phyloP scores from a whole-genome alignment of 495 filamentous ascomycete species.

The Barbatosphaeria neglecta region DNA sequence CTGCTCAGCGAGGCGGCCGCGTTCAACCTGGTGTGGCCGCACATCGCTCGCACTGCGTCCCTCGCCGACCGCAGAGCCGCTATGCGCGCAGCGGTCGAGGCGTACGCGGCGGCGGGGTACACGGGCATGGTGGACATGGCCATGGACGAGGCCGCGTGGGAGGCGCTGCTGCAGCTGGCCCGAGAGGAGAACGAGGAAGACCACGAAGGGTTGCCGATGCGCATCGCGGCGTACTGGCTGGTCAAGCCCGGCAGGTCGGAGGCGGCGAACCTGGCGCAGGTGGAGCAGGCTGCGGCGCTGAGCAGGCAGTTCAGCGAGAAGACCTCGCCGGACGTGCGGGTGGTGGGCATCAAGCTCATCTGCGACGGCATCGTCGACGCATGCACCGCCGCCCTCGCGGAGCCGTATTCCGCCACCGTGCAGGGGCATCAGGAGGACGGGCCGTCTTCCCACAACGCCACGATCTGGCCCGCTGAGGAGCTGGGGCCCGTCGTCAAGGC shows the following conservation, averaged over 20 bases:
- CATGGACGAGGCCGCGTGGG: constrained; percentile 54
- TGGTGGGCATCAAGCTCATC: constrained; percentile 58
- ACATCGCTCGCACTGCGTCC: constrained; percentile 38
- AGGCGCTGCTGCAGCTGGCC: constrained; percentile 34
- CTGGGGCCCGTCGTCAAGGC: constrained; percentile 42
- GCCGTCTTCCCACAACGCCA: constrained; percentile 35
- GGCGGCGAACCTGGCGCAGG: constrained; percentile 34
- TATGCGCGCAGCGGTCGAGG: constrained; percentile 32
- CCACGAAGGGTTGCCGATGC: constrained; percentile 31
- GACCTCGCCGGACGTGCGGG: constrained; percentile 40
- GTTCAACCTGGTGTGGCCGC: constrained; percentile 46
- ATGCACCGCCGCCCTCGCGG: constrained; percentile 49
- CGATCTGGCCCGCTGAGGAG: constrained; percentile 43
- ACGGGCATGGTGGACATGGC: constrained; percentile 59
- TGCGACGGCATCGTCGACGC: constrained; percentile 58
- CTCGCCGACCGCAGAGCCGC: constrained; percentile 43
- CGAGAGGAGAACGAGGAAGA: constrained; percentile 16
- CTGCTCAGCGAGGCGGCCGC: constrained; percentile 48
- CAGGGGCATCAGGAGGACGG: neutral
- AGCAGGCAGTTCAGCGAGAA: constrained; percentile 30
- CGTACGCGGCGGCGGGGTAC: constrained; percentile 46
- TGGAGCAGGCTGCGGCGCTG: constrained; percentile 49
- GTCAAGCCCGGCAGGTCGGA: constrained; percentile 34
- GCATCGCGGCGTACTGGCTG: constrained; percentile 54
- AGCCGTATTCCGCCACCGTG: constrained; percentile 45